Evolutionary conservation across 768 basidiomycete genomes (phyloP).

Genomic region (Naganishia kalamii): DNA sequence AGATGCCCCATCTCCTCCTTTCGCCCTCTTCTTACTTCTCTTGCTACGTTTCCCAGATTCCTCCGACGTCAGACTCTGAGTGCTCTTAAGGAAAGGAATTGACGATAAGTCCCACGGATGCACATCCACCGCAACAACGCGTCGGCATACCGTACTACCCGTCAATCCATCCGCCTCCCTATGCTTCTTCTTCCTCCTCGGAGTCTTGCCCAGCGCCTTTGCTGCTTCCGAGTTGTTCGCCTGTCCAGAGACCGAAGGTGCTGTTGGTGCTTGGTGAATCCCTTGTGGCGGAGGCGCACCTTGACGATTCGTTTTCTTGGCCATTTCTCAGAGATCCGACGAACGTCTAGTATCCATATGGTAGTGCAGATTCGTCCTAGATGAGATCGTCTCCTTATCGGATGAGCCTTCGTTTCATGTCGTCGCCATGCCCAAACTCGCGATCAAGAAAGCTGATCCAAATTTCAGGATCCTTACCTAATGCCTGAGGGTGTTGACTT

Average conservation of each 20-base stretch:
- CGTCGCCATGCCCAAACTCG: too few relatives aligned
- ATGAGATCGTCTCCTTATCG: too few relatives aligned
- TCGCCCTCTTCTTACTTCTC: background rate
- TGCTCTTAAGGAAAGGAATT: background rate
- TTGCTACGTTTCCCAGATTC: background rate
- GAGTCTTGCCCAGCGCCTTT: background rate
- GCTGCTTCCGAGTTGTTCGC: constrained; percentile 9
- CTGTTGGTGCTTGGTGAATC: constrained; percentile 10
- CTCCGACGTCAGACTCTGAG: background rate
- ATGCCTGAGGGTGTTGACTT: background rate
- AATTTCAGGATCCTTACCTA: background rate
- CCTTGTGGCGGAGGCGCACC: background rate
- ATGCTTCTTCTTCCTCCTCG: background rate
- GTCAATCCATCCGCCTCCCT: background rate
- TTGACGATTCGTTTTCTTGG: too few relatives aligned
- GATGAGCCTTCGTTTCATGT: too few relatives aligned
- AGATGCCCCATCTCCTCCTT: background rate
- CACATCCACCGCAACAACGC: background rate
- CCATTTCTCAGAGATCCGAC: too few relatives aligned
- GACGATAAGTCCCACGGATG: background rate
- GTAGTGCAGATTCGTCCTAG: too few relatives aligned
- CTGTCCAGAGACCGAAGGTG: constrained; percentile 6
- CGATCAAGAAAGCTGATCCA: background rate
- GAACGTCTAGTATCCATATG: too few relatives aligned
- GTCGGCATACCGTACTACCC: background rate